A percentile compares a stretch with the other conserved stretches of the same genome.
These are phyloP conservation scores for Lolium multiflorum DNA, from an alignment of 176 grass and related monocot genomes.

Conservation along the genomic window DNA sequence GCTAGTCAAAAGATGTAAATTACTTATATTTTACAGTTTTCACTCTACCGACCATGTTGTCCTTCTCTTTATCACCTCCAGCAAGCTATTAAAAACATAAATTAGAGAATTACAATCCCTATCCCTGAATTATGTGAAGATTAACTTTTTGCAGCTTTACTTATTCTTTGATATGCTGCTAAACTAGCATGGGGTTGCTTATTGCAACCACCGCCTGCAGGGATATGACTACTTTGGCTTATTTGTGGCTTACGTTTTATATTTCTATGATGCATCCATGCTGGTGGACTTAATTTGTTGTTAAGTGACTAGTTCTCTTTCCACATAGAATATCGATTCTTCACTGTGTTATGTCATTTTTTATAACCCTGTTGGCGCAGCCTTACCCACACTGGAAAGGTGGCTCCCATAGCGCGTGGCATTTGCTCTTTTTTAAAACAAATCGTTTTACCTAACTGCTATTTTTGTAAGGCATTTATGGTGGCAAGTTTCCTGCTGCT, in stretches of 20 bases:
- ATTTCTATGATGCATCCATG: neutral
- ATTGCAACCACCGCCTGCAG: neutral
- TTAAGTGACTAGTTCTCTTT: neutral
- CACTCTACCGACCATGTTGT: neutral
- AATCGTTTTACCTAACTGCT: neutral
- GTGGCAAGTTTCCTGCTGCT: neutral
- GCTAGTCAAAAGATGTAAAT: neutral
- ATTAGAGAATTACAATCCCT: neutral
- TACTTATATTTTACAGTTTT: slow-evolving; percentile 11
- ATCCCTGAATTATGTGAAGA: neutral
- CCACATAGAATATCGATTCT: neutral
- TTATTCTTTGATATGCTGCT: neutral
- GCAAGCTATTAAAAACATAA: neutral
- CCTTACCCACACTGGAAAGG: neutral
- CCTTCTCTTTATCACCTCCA: neutral
- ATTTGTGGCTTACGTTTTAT: neutral
- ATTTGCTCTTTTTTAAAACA: neutral
- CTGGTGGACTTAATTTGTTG: neutral
- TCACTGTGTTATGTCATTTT: neutral
- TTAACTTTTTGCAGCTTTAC: neutral
- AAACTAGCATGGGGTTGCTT: neutral
- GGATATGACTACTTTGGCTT: neutral
- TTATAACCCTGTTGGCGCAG: neutral
- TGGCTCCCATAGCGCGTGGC: neutral
- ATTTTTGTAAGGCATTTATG: neutral